Conservation (phyloP, 2,329 filamentous ascomycete species). For the Fusarium veterinarium region DNA sequence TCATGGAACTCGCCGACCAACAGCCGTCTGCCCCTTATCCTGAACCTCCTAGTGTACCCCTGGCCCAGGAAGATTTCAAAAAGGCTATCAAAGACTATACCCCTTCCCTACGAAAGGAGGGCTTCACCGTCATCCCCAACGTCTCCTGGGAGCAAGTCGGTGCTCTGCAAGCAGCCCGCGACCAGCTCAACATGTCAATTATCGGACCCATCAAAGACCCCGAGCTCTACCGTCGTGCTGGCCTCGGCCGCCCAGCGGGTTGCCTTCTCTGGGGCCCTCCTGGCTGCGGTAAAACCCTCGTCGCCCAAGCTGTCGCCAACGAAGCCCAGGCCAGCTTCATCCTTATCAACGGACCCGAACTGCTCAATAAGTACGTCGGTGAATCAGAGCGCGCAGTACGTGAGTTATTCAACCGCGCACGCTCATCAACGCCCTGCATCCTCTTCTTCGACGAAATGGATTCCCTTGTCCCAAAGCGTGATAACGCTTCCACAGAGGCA, state of each 20-base stretch:
- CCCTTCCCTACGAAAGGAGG: constrained; percentile 82
- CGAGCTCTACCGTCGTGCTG: constrained; percentile 78
- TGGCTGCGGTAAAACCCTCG: constrained; percentile 94
- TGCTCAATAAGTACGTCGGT: constrained; percentile 97
- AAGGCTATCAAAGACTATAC: constrained; percentile 73
- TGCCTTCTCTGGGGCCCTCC: constrained; percentile 97
- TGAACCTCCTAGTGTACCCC: background rate
- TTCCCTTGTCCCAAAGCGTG: constrained; percentile 86
- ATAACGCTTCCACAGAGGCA: constrained; percentile 82
- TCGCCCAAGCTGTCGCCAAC: constrained; percentile 96
- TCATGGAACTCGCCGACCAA: constrained; percentile 32
- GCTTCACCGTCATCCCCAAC: constrained; percentile 92
- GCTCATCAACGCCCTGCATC: constrained; percentile 88
- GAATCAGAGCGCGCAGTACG: constrained; percentile 94
- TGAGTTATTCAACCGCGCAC: constrained; percentile 89
- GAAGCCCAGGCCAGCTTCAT: constrained; percentile 98
- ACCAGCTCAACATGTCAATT: constrained; percentile 85
- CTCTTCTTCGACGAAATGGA: constrained; percentile 99
- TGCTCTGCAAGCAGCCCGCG: constrained; percentile 80
- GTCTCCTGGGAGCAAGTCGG: constrained; percentile 95
- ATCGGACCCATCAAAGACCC: constrained; percentile 90
- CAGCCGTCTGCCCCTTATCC: background rate
- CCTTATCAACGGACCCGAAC: constrained; percentile 93
- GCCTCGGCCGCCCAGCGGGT: constrained; percentile 84
- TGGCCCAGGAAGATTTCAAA: constrained; percentile 69